Base-by-base conservation (phyloP, 129 eudicot species). In the Centrapalus pauciflorus region DNA sequence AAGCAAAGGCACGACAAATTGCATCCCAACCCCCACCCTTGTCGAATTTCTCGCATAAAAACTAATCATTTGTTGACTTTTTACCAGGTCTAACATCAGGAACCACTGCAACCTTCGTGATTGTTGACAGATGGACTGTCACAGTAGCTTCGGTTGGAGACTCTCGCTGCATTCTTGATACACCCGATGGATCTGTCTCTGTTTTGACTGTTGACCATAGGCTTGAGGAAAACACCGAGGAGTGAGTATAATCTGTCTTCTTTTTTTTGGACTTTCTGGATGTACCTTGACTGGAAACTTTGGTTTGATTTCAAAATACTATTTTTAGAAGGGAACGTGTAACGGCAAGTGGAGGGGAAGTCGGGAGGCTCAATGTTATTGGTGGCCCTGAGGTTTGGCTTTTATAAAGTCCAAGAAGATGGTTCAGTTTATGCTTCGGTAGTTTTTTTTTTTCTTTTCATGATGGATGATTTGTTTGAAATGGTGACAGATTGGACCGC, bases 71-170 rank as follows among this genome's bases (percentile, higher is more conserved):
- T 41, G 16, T 70, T 25, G 43, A 52, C 24, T 28, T n/a, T 48
- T 57, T 49, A 33, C 26, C 82, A 89, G 93, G 93, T 28, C 67
- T 71, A 78, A 85, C 93, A 46, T 89, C 93, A 0, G 93, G 96
- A 70, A 89, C 96, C n/a, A 89, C 96, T 29, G 96, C 85, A 20
- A 89, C 96, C 6, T 80, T 89, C 70, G 93, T 89, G 25, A 80
- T 88, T 28, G 62, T 88, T 34, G 96, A 88, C 29, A 62, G 89
- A 55, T 88, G 89, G 92, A 85, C 89, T 12, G 89, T 89, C 21
- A 85, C 96, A 7, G 96, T 85, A 55, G 96, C 96, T 26, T 89
- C 78, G 5, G 93, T 85, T 69, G 96, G 96, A 37, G 96, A 89
- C 78, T 85, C 96, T 6, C 89, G 93, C 7, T 89, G 96, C 72